Evolutionary conservation across 2,329 filamentous ascomycete genomes (phyloP).

Genomic region (Septoria petroselini): DNA sequence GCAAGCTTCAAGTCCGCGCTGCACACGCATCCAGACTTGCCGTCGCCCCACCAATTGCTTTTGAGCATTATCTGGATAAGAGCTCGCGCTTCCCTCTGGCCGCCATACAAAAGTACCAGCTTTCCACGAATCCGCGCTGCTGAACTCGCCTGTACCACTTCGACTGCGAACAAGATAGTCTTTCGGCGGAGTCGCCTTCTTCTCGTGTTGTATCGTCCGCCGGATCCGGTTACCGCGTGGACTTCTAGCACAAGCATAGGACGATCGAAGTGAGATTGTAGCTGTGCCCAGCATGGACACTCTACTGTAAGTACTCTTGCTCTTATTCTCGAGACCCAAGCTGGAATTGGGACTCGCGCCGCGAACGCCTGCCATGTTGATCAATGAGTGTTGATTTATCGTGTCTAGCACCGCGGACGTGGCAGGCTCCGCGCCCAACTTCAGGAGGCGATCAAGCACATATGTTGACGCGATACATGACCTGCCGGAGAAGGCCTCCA

Average conservation of each 20-base stretch:
- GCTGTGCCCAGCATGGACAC: conserved; percentile 24
- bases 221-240: too few relatives aligned
- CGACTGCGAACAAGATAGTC: too few relatives aligned
- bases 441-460: conserved; percentile 88
- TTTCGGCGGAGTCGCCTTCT: too few relatives aligned
- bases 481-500: conserved; percentile 73
- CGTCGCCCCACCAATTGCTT: background rate
- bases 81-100: background rate
- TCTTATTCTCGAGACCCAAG: too few relatives aligned
- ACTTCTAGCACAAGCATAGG: conserved; percentile 7
- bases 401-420: conserved; percentile 69
- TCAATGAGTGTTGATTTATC: conserved; percentile 9
- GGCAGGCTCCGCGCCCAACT: conserved; percentile 83
- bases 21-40: too few relatives aligned
- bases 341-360: too few relatives aligned
- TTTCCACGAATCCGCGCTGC: too few relatives aligned
- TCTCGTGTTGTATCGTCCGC: too few relatives aligned
- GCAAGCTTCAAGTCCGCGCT: too few relatives aligned
- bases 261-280: conserved; percentile 1
- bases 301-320: conserved; percentile 22
- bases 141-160: too few relatives aligned
- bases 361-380: too few relatives aligned
- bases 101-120: background rate
- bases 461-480: conserved; percentile 98
- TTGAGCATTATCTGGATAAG: conserved; percentile 10